These are phyloP conservation scores for Gossypium thurberi DNA, from an alignment of 345 rosid genomes.

Conservation along the genomic window DNA sequence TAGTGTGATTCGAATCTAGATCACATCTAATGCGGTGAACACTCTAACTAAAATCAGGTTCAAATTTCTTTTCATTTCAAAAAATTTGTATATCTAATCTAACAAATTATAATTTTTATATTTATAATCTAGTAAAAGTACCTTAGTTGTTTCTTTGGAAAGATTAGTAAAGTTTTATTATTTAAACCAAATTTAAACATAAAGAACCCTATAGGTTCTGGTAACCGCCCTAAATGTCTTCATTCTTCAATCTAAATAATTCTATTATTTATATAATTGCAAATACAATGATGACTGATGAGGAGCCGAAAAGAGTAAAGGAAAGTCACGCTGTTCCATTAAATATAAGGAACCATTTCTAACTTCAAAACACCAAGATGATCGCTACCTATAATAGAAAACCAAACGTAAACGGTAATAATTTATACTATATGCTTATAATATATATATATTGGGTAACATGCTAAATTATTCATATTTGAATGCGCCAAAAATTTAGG, in stretches of 20 bases:
- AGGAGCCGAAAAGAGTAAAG: neutral
- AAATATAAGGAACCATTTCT: neutral
- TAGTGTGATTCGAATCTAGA: too few relatives aligned
- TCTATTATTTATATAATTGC: neutral
- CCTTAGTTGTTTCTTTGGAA: neutral
- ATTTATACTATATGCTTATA: too few relatives aligned
- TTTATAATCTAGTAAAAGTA: too few relatives aligned
- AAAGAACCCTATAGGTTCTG: neutral
- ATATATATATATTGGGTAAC: too few relatives aligned
- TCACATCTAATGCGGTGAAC: fast-evolving
- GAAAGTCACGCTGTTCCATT: neutral
- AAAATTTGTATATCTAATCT: neutral
- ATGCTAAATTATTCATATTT: too few relatives aligned
- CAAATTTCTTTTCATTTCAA: neutral
- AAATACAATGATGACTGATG: neutral
- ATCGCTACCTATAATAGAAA: neutral
- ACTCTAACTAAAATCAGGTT: neutral
- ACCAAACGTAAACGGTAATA: neutral
- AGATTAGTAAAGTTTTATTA: neutral
- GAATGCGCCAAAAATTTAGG: too few relatives aligned
- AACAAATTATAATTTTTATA: too few relatives aligned
- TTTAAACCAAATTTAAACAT: neutral
- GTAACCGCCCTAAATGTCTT: neutral
- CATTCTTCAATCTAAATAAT: neutral
- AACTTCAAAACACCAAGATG: neutral